phyloP scores from a whole-genome alignment of 352 stramenopile species.

The Pythium pyrilobum region DNA sequence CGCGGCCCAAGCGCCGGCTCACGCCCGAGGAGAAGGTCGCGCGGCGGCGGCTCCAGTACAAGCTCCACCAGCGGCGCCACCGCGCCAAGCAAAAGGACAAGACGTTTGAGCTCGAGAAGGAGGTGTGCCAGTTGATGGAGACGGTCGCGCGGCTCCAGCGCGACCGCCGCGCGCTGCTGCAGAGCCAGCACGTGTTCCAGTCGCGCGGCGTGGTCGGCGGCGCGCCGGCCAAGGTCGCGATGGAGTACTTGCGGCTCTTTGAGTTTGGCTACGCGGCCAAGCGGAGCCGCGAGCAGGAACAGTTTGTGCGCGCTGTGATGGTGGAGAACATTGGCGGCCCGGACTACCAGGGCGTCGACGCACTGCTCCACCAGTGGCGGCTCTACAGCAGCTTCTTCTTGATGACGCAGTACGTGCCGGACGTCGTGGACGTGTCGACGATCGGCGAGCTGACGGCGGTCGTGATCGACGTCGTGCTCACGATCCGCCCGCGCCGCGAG shows the following conservation, averaged over 20 bases:
- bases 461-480: conserved; percentile 32
- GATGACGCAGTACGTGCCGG: conserved; percentile 27
- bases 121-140: conserved; percentile 33
- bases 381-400: conserved; percentile 40
- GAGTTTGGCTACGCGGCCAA: conserved; percentile 9
- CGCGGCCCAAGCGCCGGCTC: conserved; percentile 4
- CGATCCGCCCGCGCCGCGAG: conserved; percentile 32
- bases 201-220: conserved; percentile 3
- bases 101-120: conserved; percentile 1
- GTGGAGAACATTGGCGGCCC: conserved; percentile 32
- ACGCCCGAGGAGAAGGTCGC: conserved; percentile 37
- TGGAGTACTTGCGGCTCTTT: conserved; percentile 57
- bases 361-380: conserved; percentile 46
- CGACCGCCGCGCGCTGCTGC: conserved; percentile 1
- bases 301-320: conserved; percentile 54
- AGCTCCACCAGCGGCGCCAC: conserved; percentile 62
- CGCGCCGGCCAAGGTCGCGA: conserved; percentile 27
- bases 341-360: conserved; percentile 45
- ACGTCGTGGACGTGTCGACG: conserved; percentile 27
- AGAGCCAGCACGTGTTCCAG: not conserved
- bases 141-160: conserved; percentile 36
- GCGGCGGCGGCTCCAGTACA: conserved; percentile 55
- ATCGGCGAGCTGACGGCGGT: conserved; percentile 41
- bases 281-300: conserved; percentile 28
- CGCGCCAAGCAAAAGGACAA: conserved; percentile 50